phyloP scores from a whole-genome alignment of 2,329 filamentous ascomycete species.

The Fusarium caatingaense region DNA sequence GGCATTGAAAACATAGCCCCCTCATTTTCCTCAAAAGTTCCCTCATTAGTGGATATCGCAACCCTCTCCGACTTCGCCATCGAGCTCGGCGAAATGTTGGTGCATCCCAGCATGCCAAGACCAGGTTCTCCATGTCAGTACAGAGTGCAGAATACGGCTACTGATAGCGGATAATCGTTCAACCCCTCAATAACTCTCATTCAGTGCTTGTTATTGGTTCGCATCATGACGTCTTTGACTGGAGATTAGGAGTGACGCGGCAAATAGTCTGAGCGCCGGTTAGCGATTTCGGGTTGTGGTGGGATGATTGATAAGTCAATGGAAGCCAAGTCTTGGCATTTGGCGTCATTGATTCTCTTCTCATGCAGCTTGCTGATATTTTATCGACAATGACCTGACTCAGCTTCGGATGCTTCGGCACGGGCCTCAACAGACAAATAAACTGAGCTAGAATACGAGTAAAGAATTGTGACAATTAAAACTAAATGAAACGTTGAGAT shows the following conservation, averaged over 20 bases:
- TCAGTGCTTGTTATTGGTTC: neutral
- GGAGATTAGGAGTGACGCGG: neutral
- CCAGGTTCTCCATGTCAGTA: neutral
- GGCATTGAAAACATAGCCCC: neutral
- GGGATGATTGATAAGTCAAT: conserved; percentile 1
- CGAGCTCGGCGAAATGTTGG: neutral
- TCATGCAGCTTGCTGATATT: neutral
- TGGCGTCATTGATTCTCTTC: neutral
- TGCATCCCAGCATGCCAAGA: neutral
- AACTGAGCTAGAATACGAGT: too few species aligned
- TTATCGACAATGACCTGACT: neutral
- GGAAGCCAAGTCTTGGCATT: neutral
- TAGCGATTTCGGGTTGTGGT: neutral
- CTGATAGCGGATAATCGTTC: neutral
- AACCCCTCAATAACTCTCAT: neutral
- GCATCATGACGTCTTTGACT: conserved; percentile 4
- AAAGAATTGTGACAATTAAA: neutral
- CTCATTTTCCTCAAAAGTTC: neutral
- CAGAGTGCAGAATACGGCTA: neutral
- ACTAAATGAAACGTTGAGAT: neutral
- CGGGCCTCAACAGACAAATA: neutral
- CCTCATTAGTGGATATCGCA: neutral
- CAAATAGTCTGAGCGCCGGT: neutral
- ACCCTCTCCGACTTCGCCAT: neutral
- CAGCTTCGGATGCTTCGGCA: neutral